Base-by-base conservation (phyloP, 208 protist species). In the Borovskyia barvae region DNA sequence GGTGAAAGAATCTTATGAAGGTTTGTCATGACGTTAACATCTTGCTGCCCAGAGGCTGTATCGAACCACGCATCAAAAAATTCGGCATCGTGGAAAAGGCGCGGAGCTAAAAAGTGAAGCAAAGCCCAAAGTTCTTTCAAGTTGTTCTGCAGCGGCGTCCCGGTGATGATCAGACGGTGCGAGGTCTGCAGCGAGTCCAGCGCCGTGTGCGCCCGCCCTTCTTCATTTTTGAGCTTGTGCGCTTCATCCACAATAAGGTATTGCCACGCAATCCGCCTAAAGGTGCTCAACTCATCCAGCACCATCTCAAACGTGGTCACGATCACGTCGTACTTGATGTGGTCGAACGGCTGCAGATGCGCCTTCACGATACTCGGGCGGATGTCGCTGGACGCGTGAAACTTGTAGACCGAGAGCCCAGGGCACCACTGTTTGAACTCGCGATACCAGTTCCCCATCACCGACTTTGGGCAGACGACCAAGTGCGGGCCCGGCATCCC, bases 201-300 rank as follows among this genome's bases (percentile, higher is more conserved):
- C 5, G 73, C 77, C 5, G 60, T 66, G 66, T 92, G 82, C 32
- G 82, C 77, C 11, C 74, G 66, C 15, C 85, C 77, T 37, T 97
- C 87, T 35, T 94, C 85, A 56, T 95, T 97, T 71, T 98, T 98
- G 17, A 98, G 81, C 59, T 93, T 94, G 63, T 97, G 99, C 6
- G 98, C 99, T 87, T 99, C 99, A 81, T 99, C 99, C 30, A 99
- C 90, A 48, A 99, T 91, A n/a, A 99, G 65, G 49, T 98, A 99
- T 35, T 96, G 66, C 93, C 94, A 99, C 3, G 60, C 52, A 45
- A 97, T 82, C 51, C 90, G 94, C 51, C 85, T 82, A 22, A 99
- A 97, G 1, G 77, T 71, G 15, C 50, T 54, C 36, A 97, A 57
- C 58, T 99, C 97, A 12, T 85, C 82, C 28, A 95, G 76, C 3